Evolutionary conservation across 1,139 yeast genomes (phyloP), one percentile per base, ranked within the genome.

Genomic region (Pneumocystis wakefieldiae): DNA sequence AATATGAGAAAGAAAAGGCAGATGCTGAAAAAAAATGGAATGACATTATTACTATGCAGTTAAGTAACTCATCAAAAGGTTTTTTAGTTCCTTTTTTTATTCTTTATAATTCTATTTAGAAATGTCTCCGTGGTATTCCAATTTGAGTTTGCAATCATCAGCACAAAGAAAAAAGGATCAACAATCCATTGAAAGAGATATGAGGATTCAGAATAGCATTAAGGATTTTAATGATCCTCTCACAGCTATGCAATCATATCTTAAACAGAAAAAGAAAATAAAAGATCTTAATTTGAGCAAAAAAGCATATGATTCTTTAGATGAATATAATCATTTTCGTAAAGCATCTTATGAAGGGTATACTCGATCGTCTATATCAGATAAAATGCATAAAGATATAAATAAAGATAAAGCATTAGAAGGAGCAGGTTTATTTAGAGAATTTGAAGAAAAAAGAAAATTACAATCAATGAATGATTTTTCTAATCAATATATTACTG

Each of bases 181-280:
- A 10, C 38, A 57, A 12, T 37, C 29, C n/a, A 2, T 37, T 19
- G 59, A 57, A 36, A 57, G 38, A 12, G 15, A 48, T 19, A 24
- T 48, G n/a, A 48, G 28, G 15, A 48, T 48, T 10, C 59, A 57
- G n/a, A 37, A 57, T 57, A 37, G 59, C 12, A 57, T 37, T 7
- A 57, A 37, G 19, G 41, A 37, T 57, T 57, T 57, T 57, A 37
- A 57, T 29, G 59, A 57, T 57, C 59, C 59, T 37, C 42, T 57
- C 19, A 57, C 42, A 19, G n/a, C 29, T 37, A 39, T 57, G 29
- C 41, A 57, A 19, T 12, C 42, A 29, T 57, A 12, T 57, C 42
- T 57, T 19, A 57, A 29, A 39, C 59, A 57, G 29, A 57, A 57
- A 39, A 57, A 39, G 28, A 37, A 57, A 57, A 57, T 57, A 37